Evolutionary conservation across 2,329 filamentous ascomycete genomes (phyloP).

Genomic region (Claviceps sorghi): DNA sequence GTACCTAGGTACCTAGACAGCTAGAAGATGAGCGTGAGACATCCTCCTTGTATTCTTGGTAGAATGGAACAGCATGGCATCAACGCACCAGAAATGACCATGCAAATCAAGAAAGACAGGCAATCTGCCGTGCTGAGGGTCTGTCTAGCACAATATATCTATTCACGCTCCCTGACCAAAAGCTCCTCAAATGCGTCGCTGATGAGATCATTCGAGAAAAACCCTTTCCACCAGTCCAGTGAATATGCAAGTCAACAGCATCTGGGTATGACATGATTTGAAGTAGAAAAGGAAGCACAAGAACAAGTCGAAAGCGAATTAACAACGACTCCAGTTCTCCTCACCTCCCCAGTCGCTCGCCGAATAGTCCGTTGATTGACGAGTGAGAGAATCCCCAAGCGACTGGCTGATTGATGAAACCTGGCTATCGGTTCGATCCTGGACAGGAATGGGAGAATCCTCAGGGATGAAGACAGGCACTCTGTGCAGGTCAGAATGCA

Average conservation of each 20-base stretch:
- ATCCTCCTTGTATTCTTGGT: neutral
- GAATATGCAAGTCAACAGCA: neutral
- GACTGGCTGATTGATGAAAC: constrained; percentile 8
- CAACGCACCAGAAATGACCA: neutral
- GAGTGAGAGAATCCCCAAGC: constrained; percentile 6
- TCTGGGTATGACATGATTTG: neutral
- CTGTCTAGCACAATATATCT: neutral
- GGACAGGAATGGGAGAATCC: constrained; percentile 7
- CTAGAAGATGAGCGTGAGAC: too few relatives aligned
- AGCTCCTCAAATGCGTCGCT: neutral
- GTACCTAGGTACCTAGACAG: too few relatives aligned
- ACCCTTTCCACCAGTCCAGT: neutral
- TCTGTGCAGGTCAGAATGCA: constrained; percentile 2
- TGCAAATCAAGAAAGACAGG: neutral
- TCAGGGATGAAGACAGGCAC: constrained; percentile 4
- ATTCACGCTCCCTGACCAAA: neutral
- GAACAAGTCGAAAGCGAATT: neutral
- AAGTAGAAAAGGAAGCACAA: neutral
- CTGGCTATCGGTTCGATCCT: constrained; percentile 7
- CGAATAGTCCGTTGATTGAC: constrained; percentile 14
- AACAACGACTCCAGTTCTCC: constrained; percentile 1
- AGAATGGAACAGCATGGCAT: neutral
- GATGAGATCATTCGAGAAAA: neutral
- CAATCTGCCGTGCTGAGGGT: neutral
- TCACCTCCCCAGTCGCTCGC: constrained; percentile 16